phyloP scores from a whole-genome alignment of 306 rosid genomes.

The Fragaria nilgerrensis region DNA sequence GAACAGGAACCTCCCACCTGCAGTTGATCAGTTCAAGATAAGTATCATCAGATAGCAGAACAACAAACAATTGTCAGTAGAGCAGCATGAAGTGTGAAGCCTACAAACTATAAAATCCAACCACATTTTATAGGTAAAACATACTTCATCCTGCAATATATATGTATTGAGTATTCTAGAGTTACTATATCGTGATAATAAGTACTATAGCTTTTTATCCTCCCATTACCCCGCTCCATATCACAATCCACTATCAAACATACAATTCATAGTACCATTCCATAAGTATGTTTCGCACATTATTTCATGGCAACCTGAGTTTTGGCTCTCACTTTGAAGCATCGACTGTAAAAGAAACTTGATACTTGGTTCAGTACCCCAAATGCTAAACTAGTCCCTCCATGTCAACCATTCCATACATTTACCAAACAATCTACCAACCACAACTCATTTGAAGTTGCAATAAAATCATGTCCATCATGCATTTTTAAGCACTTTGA shows the following conservation, averaged over 20 bases:
- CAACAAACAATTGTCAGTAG: background rate
- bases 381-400: background rate
- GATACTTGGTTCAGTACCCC: background rate
- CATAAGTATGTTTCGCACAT: background rate
- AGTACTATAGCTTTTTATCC: background rate
- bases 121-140: background rate
- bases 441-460: background rate
- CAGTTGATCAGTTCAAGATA: constrained; percentile 33
- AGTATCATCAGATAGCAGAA: constrained; percentile 26
- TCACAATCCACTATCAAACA: background rate
- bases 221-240: background rate
- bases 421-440: background rate
- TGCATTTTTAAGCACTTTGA: background rate
- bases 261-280: background rate
- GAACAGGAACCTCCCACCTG: constrained; percentile 97
- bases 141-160: background rate
- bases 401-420: background rate
- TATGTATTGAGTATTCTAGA: background rate
- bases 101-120: background rate
- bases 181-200: background rate
- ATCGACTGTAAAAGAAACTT: background rate
- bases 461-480: background rate
- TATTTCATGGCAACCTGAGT: background rate
- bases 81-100: background rate
- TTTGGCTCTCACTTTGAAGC: background rate